These are phyloP conservation scores for Mucor lusitanicus DNA, from an alignment of 371 early-diverging fungal genomes.

Conservation along the genomic window DNA sequence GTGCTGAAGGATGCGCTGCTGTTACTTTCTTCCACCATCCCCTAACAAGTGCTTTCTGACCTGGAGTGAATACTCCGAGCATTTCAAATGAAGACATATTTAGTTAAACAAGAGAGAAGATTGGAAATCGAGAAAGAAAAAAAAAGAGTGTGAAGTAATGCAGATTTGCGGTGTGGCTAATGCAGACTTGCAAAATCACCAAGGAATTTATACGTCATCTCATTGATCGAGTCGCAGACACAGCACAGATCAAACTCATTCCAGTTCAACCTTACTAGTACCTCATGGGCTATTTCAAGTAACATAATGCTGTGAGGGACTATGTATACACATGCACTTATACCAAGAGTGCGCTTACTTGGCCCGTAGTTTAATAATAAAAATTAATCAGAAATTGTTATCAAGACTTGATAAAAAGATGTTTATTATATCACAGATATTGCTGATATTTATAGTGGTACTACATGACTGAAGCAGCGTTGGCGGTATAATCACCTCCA, in stretches of 20 bases:
- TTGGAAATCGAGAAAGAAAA: background rate
- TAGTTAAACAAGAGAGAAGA: background rate
- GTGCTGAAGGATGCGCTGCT: conserved; percentile 30
- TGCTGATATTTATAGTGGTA: too few relatives aligned
- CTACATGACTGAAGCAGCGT: too few relatives aligned
- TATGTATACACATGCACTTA: too few relatives aligned
- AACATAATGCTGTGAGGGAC: too few relatives aligned
- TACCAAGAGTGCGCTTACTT: too few relatives aligned
- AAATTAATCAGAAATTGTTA: too few relatives aligned
- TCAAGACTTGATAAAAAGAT: too few relatives aligned
- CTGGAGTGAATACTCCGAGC: conserved; percentile 17
- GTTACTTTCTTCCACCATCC: conserved; percentile 43
- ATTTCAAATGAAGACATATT: conserved; percentile 14
- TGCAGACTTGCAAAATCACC: background rate
- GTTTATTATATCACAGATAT: too few relatives aligned
- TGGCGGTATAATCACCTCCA: too few relatives aligned
- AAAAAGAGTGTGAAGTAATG: background rate
- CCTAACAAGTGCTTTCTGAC: conserved; percentile 10
- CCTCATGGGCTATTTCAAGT: too few relatives aligned
- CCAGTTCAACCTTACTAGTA: background rate
- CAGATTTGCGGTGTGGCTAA: background rate
- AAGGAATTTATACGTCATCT: background rate
- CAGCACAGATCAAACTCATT: background rate
- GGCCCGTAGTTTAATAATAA: too few relatives aligned
- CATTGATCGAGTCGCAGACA: background rate